phyloP scores from a whole-genome alignment of 225 moss, liverwort and hornwort genomes.

The Physcomitrium patens region DNA sequence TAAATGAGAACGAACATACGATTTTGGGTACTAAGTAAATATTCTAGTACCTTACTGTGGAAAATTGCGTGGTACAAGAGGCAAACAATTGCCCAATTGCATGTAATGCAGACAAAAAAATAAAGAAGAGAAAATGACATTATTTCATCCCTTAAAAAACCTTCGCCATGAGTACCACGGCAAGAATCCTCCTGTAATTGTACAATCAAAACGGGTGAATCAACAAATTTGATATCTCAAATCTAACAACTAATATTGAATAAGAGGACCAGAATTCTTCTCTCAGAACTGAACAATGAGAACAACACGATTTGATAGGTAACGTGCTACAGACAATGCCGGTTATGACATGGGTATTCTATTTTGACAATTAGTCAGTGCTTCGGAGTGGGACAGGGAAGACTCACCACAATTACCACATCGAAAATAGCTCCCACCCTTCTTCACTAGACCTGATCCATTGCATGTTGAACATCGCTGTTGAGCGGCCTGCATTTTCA shows the following conservation, averaged over 20 bases:
- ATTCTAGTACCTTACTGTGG: not conserved
- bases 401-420: constrained; percentile 83
- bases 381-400: not conserved
- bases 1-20: no score
- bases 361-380: not conserved
- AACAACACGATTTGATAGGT: not conserved
- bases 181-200: constrained; percentile 50
- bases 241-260: not conserved
- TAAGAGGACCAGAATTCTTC: not conserved
- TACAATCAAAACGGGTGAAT: constrained; percentile 2
- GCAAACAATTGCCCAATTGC: not conserved
- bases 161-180: constrained; percentile 59
- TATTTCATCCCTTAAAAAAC: constrained; percentile 50
- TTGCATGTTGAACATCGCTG: constrained; percentile 73
- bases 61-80: not conserved
- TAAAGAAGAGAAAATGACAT: not conserved
- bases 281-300: not conserved
- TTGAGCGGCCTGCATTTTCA: constrained; percentile 68
- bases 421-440: constrained; percentile 64
- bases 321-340: not conserved
- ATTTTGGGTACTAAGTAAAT: no score
- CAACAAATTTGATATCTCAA: not conserved
- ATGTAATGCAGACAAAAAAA: not conserved
- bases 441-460: constrained; percentile 94
- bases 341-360: not conserved